Evolutionary conservation across 1,139 yeast genomes (phyloP), one percentile per base, ranked within the genome.

Genomic region (Saccharomyces hybrid): DNA sequence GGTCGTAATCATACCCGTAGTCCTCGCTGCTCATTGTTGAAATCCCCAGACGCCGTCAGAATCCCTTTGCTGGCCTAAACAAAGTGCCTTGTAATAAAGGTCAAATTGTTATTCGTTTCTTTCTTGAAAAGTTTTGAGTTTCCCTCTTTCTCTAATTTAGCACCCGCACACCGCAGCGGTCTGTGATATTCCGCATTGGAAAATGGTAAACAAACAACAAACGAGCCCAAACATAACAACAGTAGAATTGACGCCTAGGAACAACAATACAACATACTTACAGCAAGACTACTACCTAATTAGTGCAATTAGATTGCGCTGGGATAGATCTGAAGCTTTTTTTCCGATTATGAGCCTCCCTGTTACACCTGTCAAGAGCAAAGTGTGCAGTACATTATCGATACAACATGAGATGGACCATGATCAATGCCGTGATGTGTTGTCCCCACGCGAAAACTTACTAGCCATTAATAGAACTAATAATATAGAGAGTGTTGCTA

Each of bases 1-100:
- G 90, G 73, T 93, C 99, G 80, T 93, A 93, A 70, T 93, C 99
- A 78, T 90, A 86, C 46, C 90, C 84, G 72, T 85, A 86, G 65
- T 86, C 93, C 67, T 86, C 93, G 64, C 69, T 70, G 54, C 60
- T 75, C 80, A 64, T 67, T 23, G 34, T 58, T 53, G 6, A 23
- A 38, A 11, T 38, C 19, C 44, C 44, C 44, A 38, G 11, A 16
- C n/a, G 25, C 44, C 44, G 44, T 38, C n/a, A 38, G 13, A 38
- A 19, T 38, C 26, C 23, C 44, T 38, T 38, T 19, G 13, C 44
- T 26, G 3, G 44, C 3, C 25, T 38, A 7, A 13, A 25, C 23
- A 38, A 16, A 16, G 25, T 19, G 11, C 8, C 9, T 38, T n/a
- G 9, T 16, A 16, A 5, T 11, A 8, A 38, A 38, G 44, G 26